phyloP scores from a whole-genome alignment of 306 rosid species.

The Malus sieversii region DNA sequence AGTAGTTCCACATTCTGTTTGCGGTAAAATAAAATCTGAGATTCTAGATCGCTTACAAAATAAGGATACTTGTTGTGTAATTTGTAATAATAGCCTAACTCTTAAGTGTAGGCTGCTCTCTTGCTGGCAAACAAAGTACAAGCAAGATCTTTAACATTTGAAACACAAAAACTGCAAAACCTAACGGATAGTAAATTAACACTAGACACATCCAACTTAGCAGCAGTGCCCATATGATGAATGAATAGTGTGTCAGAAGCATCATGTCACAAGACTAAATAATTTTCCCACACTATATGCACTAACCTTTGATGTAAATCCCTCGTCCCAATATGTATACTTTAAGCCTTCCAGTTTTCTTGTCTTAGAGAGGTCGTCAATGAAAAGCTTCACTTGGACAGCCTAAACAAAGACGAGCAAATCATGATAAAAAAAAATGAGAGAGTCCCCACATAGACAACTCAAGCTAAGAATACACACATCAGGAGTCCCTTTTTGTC shows the following conservation, averaged over 20 bases:
- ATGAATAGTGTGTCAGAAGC: not conserved
- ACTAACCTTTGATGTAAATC: conserved; percentile 72
- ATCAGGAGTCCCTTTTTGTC: conserved; percentile 17
- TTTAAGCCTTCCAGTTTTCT: conserved; percentile 42
- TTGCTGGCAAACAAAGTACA: not conserved
- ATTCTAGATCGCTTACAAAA: not conserved
- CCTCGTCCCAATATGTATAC: conserved; percentile 78
- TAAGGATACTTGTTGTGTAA: not conserved
- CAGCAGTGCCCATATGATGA: not conserved
- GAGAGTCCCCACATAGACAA: not conserved
- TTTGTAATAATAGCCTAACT: not conserved
- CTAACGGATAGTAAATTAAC: not conserved
- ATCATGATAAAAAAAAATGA: not conserved
- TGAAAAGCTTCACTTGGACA: conserved; percentile 47
- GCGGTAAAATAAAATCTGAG: conserved; percentile 2
- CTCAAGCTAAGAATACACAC: conserved; percentile 31
- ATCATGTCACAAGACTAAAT: not conserved
- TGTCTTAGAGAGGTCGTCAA: conserved; percentile 51
- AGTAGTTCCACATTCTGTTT: conserved; percentile 59
- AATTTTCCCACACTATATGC: not conserved
- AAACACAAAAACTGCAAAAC: not conserved
- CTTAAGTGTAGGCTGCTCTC: not conserved
- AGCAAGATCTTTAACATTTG: not conserved
- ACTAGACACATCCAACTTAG: not conserved
- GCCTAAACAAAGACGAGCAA: conserved; percentile 31